phyloP scores from a whole-genome alignment of 148 eudicot species.

The Cornus controversa region DNA sequence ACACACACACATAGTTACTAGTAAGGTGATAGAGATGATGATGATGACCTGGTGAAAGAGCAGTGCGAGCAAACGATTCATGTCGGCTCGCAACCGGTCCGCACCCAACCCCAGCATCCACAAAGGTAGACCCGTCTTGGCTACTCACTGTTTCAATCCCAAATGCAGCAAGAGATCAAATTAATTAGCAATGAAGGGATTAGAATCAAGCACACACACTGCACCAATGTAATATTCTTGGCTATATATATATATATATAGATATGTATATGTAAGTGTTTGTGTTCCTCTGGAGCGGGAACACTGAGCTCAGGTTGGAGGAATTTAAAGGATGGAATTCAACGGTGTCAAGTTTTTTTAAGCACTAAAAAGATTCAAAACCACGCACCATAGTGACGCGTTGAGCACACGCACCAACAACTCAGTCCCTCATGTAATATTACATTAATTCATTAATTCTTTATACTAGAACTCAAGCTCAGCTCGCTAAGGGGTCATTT shows the following conservation, averaged over 20 bases:
- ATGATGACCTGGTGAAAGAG: slow-evolving; percentile 78
- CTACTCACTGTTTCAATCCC: slow-evolving; percentile 1
- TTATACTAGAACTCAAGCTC: too few relatives aligned
- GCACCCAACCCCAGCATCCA: slow-evolving; percentile 89
- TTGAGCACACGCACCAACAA: background rate
- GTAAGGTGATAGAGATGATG: background rate
- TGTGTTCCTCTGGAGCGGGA: background rate
- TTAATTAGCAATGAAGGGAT: too few relatives aligned
- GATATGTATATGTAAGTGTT: too few relatives aligned
- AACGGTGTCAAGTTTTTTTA: background rate
- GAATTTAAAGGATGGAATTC: background rate
- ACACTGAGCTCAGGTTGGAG: background rate
- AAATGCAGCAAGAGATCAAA: background rate
- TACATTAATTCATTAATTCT: too few relatives aligned
- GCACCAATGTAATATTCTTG: too few relatives aligned
- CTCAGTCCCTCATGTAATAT: too few relatives aligned
- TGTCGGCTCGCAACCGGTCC: slow-evolving; percentile 74
- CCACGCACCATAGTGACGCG: background rate
- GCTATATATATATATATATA: too few relatives aligned
- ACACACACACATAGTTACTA: too few relatives aligned
- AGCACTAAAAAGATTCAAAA: background rate
- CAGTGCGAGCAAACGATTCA: slow-evolving; percentile 78
- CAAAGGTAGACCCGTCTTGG: slow-evolving; percentile 95
- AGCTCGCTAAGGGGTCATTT: too few relatives aligned
- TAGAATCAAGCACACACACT: background rate